These are phyloP conservation scores for Lantana camara DNA, from an alignment of 257 asterid genomes.

Conservation along the genomic window DNA sequence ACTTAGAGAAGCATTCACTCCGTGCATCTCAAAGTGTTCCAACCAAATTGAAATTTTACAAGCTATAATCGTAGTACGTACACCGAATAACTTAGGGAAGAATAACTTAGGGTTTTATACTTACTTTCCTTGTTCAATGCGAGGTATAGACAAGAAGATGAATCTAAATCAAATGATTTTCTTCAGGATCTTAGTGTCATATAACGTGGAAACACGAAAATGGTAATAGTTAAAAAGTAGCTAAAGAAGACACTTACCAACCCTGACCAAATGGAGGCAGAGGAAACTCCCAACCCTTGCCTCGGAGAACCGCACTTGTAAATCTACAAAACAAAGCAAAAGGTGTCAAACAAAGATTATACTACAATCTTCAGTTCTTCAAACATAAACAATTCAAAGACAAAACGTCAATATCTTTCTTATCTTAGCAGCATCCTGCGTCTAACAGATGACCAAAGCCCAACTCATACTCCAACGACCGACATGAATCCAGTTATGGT, in stretches of 20 bases:
- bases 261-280: constrained; percentile 96
- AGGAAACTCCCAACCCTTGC: constrained; percentile 86
- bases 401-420: not conserved
- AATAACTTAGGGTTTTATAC: constrained; percentile 1
- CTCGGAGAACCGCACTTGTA: constrained; percentile 88
- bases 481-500: not conserved
- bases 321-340: constrained; percentile 50
- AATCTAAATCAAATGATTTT: not conserved
- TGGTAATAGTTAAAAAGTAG: not conserved
- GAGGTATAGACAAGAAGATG: not conserved
- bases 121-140: too few species aligned
- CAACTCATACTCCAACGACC: constrained; percentile 2
- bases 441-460: constrained; percentile 13
- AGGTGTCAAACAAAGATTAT: not conserved
- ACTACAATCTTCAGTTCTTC: not conserved
- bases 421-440: not conserved
- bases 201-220: not conserved
- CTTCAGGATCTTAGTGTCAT: not conserved
- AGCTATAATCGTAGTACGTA: not conserved
- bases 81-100: not conserved
- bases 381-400: constrained; percentile 10
- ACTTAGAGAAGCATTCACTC: not conserved
- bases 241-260: constrained; percentile 53
- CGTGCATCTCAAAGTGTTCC: not conserved
- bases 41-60: not conserved